Evolutionary conservation across 2,329 filamentous ascomycete genomes (phyloP), one percentile per base, ranked within the genome.

Genomic region (Fusarium oligoseptatum): DNA sequence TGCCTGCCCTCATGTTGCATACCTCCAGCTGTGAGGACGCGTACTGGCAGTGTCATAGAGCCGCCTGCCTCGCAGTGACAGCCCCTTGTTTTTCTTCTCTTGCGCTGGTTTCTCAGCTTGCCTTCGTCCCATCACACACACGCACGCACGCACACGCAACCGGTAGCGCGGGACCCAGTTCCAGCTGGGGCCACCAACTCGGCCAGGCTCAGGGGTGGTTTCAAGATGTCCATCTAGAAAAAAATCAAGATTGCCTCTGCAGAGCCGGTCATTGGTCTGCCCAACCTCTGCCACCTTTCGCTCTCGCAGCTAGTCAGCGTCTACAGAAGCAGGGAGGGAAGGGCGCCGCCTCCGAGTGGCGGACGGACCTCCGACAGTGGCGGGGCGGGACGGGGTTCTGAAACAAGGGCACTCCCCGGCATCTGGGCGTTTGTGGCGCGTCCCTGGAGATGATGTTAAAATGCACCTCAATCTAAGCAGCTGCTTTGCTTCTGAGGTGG

Each of bases 151-250:
- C n/a, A 37, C 34, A 57, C 55, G 24, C 34, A 60, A 27, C 34
- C 22, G 22, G 29, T 45, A 27, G 36, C 34, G 29, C 22, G 45
- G 55, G 58, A 45, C 34, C 66, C 60, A 70, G 67, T 71, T 61
- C 63, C 60, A 74, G 58, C 58, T 71, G 43, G 61, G 66, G 67
- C 67, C 60, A 69, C 43, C 57, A 57, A 48, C 48, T 20, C 70
- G 69, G 66, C 45, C 36, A 37, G 64, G 60, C 69, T 75, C 72
- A 75, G 72, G 72, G 72, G 72, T 27, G 56, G 72, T 75, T 75
- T 75, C 72, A 73, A 75, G 72, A 73, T 75, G 27, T 32, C 62
- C 60, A 73, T 75, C 66, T 27, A 29, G 43, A 45, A 14, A 60
- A 65, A 61, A 63, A 65, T 67, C 56, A 50, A 75, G 69, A 75